Conservation (phyloP, 371 early-diverging fungal species). For the Mucor piriformis region DNA sequence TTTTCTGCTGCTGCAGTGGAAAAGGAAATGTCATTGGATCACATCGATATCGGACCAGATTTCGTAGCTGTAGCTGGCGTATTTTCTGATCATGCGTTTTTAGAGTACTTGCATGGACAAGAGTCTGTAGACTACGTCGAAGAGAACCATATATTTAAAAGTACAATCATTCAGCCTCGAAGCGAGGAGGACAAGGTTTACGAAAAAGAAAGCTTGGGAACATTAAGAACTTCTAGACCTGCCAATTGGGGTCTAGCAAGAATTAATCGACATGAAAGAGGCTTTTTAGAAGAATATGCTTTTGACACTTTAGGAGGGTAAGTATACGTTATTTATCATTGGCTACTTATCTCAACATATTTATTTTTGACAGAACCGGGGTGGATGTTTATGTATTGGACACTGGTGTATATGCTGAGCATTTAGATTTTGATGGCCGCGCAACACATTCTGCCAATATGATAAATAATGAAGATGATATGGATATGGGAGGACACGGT, state of each 20-base stretch:
- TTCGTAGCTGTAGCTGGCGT: slow-evolving; percentile 26
- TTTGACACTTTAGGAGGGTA: slow-evolving; percentile 59
- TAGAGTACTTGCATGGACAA: slow-evolving; percentile 31
- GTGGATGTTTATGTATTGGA: slow-evolving; percentile 74
- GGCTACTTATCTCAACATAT: slow-evolving; percentile 26
- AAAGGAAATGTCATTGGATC: slow-evolving; percentile 17
- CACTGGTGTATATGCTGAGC: slow-evolving; percentile 73
- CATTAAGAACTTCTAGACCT: slow-evolving; percentile 6
- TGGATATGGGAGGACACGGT: slow-evolving; percentile 76
- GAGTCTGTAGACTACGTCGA: slow-evolving; percentile 57
- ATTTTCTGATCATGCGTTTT: slow-evolving; percentile 32
- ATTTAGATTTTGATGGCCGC: slow-evolving; percentile 78
- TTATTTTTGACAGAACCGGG: slow-evolving; percentile 27
- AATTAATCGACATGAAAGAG: slow-evolving; percentile 47
- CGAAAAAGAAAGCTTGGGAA: neutral
- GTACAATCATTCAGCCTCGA: slow-evolving; percentile 3
- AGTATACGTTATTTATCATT: slow-evolving; percentile 52
- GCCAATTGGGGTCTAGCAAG: slow-evolving; percentile 67
- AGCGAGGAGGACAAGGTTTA: neutral
- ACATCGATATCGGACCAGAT: slow-evolving; percentile 15
- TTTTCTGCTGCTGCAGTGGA: slow-evolving; percentile 4
- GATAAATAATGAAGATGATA: slow-evolving; percentile 53
- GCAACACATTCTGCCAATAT: slow-evolving; percentile 63
- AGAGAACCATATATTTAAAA: slow-evolving; percentile 44
- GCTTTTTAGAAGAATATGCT: slow-evolving; percentile 34